These are phyloP conservation scores for Collybia sordida DNA, from an alignment of 768 basidiomycete species.

Conservation along the genomic window DNA sequence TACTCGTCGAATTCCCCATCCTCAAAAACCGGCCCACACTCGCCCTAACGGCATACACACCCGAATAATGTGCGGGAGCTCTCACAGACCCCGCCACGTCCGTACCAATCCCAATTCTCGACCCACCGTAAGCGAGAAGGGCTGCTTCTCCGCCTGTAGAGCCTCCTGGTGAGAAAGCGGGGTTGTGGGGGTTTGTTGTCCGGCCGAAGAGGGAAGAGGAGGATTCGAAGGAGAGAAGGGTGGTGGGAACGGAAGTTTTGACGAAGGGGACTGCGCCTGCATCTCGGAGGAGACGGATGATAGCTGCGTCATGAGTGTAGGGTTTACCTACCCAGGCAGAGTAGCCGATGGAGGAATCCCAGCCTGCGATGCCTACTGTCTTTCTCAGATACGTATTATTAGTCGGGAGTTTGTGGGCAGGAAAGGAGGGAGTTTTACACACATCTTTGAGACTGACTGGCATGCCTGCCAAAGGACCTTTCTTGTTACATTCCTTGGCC, in stretches of 20 bases:
- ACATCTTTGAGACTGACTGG: constrained; percentile 56
- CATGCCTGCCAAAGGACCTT: constrained; percentile 51
- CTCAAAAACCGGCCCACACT: constrained; percentile 48
- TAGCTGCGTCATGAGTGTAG: constrained; percentile 42
- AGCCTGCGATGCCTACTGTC: constrained; percentile 53
- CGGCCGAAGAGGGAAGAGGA: constrained; percentile 57
- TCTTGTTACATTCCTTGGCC: constrained; percentile 27
- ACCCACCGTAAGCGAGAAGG: constrained; percentile 62
- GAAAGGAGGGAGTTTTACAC: constrained; percentile 7
- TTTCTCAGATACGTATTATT: constrained; percentile 16
- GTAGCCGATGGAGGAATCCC: constrained; percentile 61
- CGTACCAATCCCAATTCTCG: constrained; percentile 63
- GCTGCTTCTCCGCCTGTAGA: constrained; percentile 70
- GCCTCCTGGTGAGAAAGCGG: constrained; percentile 55
- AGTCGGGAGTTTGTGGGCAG: constrained; percentile 2
- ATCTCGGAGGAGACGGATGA: constrained; percentile 52
- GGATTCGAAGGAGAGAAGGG: constrained; percentile 59
- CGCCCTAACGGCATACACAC: constrained; percentile 57
- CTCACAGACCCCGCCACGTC: constrained; percentile 72
- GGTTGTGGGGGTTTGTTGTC: constrained; percentile 62
- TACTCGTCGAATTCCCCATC: constrained; percentile 41
- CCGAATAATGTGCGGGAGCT: constrained; percentile 65
- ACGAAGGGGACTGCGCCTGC: constrained; percentile 67
- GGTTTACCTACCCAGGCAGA: constrained; percentile 48
- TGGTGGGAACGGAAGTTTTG: constrained; percentile 64